Conservation (phyloP, 2,329 filamentous ascomycete species). For the Calonectria naviculata region DNA sequence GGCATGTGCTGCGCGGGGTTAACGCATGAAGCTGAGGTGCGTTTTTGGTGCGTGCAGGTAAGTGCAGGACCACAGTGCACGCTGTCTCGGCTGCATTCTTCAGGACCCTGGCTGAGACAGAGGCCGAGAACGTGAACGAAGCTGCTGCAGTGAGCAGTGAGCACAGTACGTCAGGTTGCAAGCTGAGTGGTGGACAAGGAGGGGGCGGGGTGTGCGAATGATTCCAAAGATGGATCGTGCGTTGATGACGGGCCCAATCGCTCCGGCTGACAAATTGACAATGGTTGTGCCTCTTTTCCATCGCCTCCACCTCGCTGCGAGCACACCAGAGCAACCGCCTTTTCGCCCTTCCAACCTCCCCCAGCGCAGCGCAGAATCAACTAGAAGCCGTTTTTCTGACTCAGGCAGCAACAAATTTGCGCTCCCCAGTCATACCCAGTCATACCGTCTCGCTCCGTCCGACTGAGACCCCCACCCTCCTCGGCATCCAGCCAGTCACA, state of each 20-base stretch:
- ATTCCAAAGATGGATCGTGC: constrained; percentile 14
- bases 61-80: neutral
- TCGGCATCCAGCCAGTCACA: constrained; percentile 5
- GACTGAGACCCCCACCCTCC: neutral
- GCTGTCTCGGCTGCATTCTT: neutral
- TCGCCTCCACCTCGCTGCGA: constrained; percentile 27
- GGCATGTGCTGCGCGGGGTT: constrained; percentile 2
- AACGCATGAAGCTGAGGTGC: neutral
- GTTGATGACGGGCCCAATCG: constrained; percentile 15
- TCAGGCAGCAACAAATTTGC: constrained; percentile 47
- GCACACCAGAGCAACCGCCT: constrained; percentile 8
- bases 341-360: constrained; percentile 17
- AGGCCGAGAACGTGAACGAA: neutral
- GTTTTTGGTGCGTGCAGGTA: neutral
- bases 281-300: constrained; percentile 19
- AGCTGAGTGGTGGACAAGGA: neutral
- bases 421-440: constrained; percentile 2
- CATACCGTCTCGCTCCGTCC: constrained; percentile 12
- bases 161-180: neutral
- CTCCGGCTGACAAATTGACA: constrained; percentile 41
- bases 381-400: constrained; percentile 47
- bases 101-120: neutral
- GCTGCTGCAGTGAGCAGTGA: neutral
- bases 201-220: constrained; percentile 9
- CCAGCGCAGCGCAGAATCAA: constrained; percentile 33